Evolutionary conservation across 495 filamentous ascomycete genomes (phyloP), one percentile per base, ranked within the genome.

Genomic region (Parachaetomium inaequale): DNA sequence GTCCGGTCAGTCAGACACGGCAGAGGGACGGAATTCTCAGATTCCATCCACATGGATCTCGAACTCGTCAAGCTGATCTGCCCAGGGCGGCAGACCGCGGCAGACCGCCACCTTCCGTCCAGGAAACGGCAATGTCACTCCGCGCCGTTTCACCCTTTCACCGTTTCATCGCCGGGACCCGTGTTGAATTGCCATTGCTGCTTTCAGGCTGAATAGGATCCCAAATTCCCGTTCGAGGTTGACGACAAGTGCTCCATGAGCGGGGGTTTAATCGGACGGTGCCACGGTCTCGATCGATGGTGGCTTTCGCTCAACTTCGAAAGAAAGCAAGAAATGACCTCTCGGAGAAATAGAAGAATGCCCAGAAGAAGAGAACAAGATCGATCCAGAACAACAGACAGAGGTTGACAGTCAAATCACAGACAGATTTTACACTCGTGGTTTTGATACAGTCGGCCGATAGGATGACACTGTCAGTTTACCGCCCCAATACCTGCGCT

Each of bases 131-230:
- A 42, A 5, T 23, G 11, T 54, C n/a, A 19, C 4, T 3, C 26
- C n/a, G 19, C 23, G n/a, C 45, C 63, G 54, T 61, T 61, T 49
- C 42, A 15, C 5, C 21, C 23, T 7, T 6, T 28, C 36, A 40
- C 36, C 36, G 36, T 40, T 40, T 15, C 36, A 40, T 15, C n/a
- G n/a, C n/a, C n/a, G n/a, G 3, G 6, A 23, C 42, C 56, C 56
- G 17, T 42, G 12, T 32, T 26, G 28, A 32, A 65, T 26, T 29
- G 38, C 46, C 53, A 21, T 45, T n/a, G 31, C 25, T 51, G 59
- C 56, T 59, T 66, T 66, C 63, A 66, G 64, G 40, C 64, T 66
- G 59, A 66, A 66, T 66, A 31, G 21, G 7, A 32, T 54, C 21
- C 46, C 40, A 58, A 66, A 59, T 43, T 58, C 42, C 55, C 45